Conservation (phyloP, 176 grass and related monocot species). For the Urochloa ruziziensis region DNA sequence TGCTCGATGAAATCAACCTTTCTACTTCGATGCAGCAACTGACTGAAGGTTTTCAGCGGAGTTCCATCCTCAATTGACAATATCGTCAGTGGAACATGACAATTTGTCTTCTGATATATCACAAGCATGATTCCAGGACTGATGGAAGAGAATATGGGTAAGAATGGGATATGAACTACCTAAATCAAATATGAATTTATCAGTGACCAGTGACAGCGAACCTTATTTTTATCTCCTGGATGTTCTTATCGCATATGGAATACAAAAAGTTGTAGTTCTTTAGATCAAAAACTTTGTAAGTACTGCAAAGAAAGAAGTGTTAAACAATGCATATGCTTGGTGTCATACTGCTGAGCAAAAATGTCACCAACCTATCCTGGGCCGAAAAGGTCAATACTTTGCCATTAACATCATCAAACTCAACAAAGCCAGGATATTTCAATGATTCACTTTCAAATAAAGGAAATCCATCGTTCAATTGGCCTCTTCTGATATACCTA, state of each 20-base stretch:
- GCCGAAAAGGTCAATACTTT: slow-evolving; percentile 73
- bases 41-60: slow-evolving; percentile 62
- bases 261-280: slow-evolving; percentile 80
- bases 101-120: slow-evolving; percentile 49
- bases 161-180: slow-evolving; percentile 19
- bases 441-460: slow-evolving; percentile 78
- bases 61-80: slow-evolving; percentile 75
- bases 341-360: neutral
- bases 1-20: slow-evolving; percentile 82
- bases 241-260: slow-evolving; percentile 67
- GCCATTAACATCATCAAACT: slow-evolving; percentile 86
- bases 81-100: slow-evolving; percentile 54
- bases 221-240: slow-evolving; percentile 87
- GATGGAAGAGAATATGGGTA: slow-evolving; percentile 4
- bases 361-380: slow-evolving; percentile 52
- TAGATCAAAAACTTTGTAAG: slow-evolving; percentile 84
- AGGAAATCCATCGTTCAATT: slow-evolving; percentile 61
- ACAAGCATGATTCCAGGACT: slow-evolving; percentile 83
- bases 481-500: slow-evolving; percentile 68
- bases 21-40: slow-evolving; percentile 57
- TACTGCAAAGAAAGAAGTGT: slow-evolving; percentile 50
- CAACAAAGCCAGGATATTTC: slow-evolving; percentile 84
- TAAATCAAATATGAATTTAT: slow-evolving; percentile 22
- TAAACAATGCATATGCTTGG: neutral
- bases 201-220: slow-evolving; percentile 19